These are phyloP conservation scores for Cystobasidium tubakii DNA, from an alignment of 768 basidiomycete species.

Conservation along the genomic window DNA sequence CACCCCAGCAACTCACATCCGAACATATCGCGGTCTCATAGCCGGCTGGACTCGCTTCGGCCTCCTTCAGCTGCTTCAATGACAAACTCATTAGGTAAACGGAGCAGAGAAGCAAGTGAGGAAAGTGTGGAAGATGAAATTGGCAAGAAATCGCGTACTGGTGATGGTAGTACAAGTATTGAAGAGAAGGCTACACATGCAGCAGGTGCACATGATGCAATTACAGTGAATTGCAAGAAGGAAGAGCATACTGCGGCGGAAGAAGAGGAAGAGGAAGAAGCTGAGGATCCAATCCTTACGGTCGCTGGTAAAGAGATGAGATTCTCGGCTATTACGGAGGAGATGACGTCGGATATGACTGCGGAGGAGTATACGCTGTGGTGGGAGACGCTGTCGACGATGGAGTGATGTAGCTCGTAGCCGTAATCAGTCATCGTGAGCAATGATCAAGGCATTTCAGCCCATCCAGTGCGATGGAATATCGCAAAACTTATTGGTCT, in stretches of 20 bases:
- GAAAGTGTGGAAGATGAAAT: slow-evolving; percentile 51
- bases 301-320: slow-evolving; percentile 70
- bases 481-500: too few relatives aligned
- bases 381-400: slow-evolving; percentile 10
- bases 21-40: neutral
- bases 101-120: slow-evolving; percentile 42
- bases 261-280: slow-evolving; percentile 45
- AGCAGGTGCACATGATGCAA: neutral
- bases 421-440: too few relatives aligned
- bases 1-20: neutral
- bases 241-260: slow-evolving; percentile 23
- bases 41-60: slow-evolving; percentile 1
- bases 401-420: neutral
- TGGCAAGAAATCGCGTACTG: slow-evolving; percentile 41
- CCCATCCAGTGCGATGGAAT: too few relatives aligned
- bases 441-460: too few relatives aligned
- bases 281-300: slow-evolving; percentile 43
- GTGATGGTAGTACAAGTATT: neutral
- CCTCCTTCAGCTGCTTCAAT: slow-evolving; percentile 22
- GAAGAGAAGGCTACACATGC: neutral
- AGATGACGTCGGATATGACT: slow-evolving; percentile 49
- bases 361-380: slow-evolving; percentile 28
- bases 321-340: slow-evolving; percentile 78
- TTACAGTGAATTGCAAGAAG: neutral
- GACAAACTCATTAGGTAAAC: slow-evolving; percentile 24